phyloP scores from a whole-genome alignment of 2,329 filamentous ascomycete species.

The Trichophyton schoenleinii region DNA sequence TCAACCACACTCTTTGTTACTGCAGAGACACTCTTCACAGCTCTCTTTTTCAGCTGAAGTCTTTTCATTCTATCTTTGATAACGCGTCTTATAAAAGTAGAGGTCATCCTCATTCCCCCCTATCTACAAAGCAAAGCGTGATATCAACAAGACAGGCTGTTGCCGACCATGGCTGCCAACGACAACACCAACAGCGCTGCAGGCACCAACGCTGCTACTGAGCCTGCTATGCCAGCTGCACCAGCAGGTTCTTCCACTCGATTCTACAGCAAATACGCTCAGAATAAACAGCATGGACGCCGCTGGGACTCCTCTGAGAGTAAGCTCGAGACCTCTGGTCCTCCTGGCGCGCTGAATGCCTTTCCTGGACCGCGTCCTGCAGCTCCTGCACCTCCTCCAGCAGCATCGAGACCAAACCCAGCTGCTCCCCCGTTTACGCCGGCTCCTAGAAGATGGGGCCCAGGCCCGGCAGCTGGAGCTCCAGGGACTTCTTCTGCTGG shows the following conservation, averaged over 20 bases:
- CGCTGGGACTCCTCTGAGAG: not conserved
- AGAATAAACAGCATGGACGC: not conserved
- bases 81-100: not conserved
- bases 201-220: not conserved
- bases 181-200: not conserved
- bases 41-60: no score
- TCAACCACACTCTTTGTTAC: not conserved
- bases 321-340: not conserved
- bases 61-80: not conserved
- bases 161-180: not conserved
- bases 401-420: not conserved
- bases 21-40: no score
- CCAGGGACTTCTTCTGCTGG: not conserved
- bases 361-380: not conserved
- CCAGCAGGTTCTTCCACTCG: not conserved
- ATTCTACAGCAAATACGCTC: not conserved
- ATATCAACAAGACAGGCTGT: not conserved
- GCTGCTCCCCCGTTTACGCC: not conserved
- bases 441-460: not conserved
- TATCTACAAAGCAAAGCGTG: not conserved
- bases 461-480: not conserved
- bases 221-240: not conserved
- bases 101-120: not conserved
- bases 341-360: not conserved
- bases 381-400: not conserved